Percentiles rank a stretch among this genome's conserved stretches.
Evolutionary conservation across 2,329 filamentous ascomycete genomes (phyloP).

Genomic region (Penicillium hesseltinei): DNA sequence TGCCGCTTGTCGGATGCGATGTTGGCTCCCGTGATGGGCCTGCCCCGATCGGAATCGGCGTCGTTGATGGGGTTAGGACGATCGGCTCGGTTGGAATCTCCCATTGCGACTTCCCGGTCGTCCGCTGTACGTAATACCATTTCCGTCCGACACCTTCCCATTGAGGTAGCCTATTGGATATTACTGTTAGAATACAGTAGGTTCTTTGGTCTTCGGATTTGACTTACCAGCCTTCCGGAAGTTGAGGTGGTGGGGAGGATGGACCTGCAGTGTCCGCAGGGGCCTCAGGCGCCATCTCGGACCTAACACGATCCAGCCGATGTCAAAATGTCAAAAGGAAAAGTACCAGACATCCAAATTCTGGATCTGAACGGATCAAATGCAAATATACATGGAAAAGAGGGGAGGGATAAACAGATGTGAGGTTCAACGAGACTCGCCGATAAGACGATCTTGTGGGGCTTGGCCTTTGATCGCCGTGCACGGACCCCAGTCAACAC

Average conservation of each 20-base stretch:
- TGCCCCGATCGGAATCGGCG: conserved; percentile 28
- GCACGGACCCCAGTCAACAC: conserved; percentile 6
- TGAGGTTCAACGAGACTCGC: conserved; percentile 5
- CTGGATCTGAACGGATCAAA: background rate
- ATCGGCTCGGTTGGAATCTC: conserved; percentile 42
- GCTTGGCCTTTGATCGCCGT: conserved; percentile 21
- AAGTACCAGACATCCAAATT: background rate
- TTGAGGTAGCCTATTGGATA: conserved; percentile 36
- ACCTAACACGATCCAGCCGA: background rate
- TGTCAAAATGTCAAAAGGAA: background rate
- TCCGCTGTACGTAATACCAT: conserved; percentile 43
- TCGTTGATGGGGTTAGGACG: conserved; percentile 37
- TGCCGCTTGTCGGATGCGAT: conserved; percentile 26
- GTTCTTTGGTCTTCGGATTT: background rate
- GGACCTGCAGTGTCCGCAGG: conserved; percentile 41
- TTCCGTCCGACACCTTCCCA: conserved; percentile 39
- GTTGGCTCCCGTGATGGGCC: conserved; percentile 28
- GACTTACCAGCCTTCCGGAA: conserved; percentile 42
- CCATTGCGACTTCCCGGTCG: conserved; percentile 42
- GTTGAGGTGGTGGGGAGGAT: conserved; percentile 36
- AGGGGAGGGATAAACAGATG: background rate
- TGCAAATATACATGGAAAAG: background rate
- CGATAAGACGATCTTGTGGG: conserved; percentile 24
- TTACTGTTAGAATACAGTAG: background rate
- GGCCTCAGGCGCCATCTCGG: conserved; percentile 29